Evolutionary conservation across 78 protist species (phyloP).

Genomic region (Pelomyxa schiedti): DNA sequence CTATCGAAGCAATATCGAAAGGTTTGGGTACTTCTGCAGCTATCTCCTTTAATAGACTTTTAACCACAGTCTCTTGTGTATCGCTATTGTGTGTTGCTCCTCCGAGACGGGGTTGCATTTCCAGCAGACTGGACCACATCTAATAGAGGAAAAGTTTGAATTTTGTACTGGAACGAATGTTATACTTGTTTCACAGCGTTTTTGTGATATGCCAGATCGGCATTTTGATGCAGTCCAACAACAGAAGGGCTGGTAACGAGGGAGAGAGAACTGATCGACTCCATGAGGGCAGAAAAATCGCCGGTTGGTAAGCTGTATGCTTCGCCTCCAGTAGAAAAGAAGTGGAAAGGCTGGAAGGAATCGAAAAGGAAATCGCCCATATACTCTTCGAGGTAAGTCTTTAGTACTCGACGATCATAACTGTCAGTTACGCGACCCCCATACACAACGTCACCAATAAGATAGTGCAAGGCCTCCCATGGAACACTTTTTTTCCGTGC

Average conservation of each 20-base stretch:
- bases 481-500: slow-evolving; percentile 53
- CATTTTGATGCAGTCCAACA: slow-evolving; percentile 86
- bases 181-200: too few relatives aligned
- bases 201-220: slow-evolving; percentile 79
- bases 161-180: too few relatives aligned
- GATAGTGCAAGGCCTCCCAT: slow-evolving; percentile 79
- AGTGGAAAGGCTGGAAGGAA: slow-evolving; percentile 77
- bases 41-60: too few relatives aligned
- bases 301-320: neutral
- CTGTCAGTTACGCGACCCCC: slow-evolving; percentile 88
- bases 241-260: slow-evolving; percentile 67
- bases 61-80: too few relatives aligned
- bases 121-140: slow-evolving; percentile 53
- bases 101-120: slow-evolving; percentile 73
- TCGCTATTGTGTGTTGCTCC: too few relatives aligned
- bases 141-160: too few relatives aligned
- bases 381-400: slow-evolving; percentile 87
- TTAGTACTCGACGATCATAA: slow-evolving; percentile 76
- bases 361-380: slow-evolving; percentile 91
- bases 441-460: slow-evolving; percentile 90
- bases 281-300: slow-evolving; percentile 3
- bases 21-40: too few relatives aligned
- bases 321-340: slow-evolving; percentile 7
- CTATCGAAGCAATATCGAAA: neutral
- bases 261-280: slow-evolving; percentile 43